Base-by-base conservation (phyloP, 1,284 basidiomycete genomes). In the Peniophora sp. region DNA sequence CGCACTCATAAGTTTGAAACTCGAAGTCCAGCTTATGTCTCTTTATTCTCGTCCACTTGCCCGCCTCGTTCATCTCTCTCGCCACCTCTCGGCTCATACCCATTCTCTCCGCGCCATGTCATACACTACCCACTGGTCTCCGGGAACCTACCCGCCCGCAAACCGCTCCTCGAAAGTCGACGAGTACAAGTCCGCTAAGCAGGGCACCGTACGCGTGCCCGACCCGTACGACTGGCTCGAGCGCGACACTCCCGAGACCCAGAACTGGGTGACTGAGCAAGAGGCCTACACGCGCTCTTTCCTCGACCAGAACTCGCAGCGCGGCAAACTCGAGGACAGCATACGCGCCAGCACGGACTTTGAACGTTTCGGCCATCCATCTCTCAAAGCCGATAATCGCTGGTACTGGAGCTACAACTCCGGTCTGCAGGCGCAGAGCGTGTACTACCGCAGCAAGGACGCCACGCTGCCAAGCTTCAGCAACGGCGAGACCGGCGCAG, bases 361-460 rank as follows among this genome's bases (percentile, higher is more conserved):
- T 63, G 75, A 81, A 16, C 85, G 79, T 75, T 83, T 85, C 60
- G 75, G 74, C 41, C 67, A 78, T 0, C 89, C 88, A 0, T 64
- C 66, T 19, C 63, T 85, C 45, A 77, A 79, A 54, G 69, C 80
- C 12, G 85, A 90, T 59, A 76, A 73, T 6, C 76, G 75, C 47
- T 91, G 86, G 81, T 92, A 92, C 59, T 88, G 86, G 84, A 77
- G 74, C 53, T 78, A 83, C 60, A 89, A 89, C 64, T 79, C 77
- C 50, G 86, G 86, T 14, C 70, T 89, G 36, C 81, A 86, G 58
- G 72, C 79, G 14, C 83, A 87, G 62, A 41, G 19, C 16, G 80
- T 81, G n/a, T 65, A 88, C 51, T 86, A 84, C 63, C 78, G 89
- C 27, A 88, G 82, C 36, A 78, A 65, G 56, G 74, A 77, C 55